Evolutionary conservation across 2,329 filamentous ascomycete species (phyloP).

Genomic region (Alternaria brassicae): DNA sequence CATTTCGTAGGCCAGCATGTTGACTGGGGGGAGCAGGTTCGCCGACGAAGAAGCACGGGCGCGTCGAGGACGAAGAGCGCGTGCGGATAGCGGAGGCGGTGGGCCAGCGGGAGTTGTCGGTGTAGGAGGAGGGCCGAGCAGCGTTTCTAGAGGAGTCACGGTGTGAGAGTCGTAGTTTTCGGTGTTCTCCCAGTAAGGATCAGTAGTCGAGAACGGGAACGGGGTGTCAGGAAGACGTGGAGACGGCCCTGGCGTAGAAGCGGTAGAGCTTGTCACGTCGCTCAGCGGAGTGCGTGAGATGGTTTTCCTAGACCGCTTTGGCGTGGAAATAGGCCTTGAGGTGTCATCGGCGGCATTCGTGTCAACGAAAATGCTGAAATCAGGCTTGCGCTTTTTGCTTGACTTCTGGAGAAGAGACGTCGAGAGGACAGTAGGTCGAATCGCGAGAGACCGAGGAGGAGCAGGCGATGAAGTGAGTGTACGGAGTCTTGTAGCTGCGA

Average conservation of each 20-base stretch:
- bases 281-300: constrained; percentile 17
- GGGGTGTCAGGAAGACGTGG: constrained; percentile 17
- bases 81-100: constrained; percentile 1
- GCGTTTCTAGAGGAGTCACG: not conserved
- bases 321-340: not conserved
- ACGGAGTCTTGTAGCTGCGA: not conserved
- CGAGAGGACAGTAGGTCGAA: not conserved
- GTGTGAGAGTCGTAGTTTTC: constrained; percentile 27
- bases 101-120: constrained; percentile 3
- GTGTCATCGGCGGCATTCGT: not conserved
- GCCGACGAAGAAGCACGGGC: not conserved
- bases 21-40: constrained; percentile 8
- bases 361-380: constrained; percentile 27
- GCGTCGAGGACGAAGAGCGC: not conserved
- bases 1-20: constrained; percentile 27
- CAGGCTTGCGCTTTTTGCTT: constrained; percentile 17
- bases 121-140: not conserved
- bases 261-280: constrained; percentile 9
- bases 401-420: not conserved
- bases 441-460: not conserved
- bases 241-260: constrained; percentile 17
- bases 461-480: not conserved
- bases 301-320: constrained; percentile 15
- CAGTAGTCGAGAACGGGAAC: constrained; percentile 14
- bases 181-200: constrained; percentile 24